These are phyloP conservation scores for Aspergillus arachidicola DNA, from an alignment of 2,329 filamentous ascomycete species.

Conservation along the genomic window DNA sequence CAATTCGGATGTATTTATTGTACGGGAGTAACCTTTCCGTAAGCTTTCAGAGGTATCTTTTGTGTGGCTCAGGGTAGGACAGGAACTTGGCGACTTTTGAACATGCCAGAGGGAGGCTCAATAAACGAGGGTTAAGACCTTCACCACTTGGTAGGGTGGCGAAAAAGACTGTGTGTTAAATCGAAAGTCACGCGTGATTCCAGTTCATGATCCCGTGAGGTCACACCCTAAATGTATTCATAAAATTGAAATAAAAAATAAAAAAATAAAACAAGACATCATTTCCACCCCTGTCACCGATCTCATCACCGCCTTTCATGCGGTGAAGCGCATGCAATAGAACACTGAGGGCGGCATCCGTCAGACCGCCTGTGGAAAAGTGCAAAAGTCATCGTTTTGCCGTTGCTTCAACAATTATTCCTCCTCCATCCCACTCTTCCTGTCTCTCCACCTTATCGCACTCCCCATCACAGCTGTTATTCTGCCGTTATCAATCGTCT, in stretches of 20 bases:
- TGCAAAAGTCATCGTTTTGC: slow-evolving; percentile 36
- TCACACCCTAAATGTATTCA: background rate
- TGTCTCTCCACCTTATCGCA: slow-evolving; percentile 8
- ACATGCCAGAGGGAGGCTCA: slow-evolving; percentile 3
- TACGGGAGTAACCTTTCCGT: background rate
- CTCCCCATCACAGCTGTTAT: background rate
- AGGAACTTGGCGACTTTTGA: background rate
- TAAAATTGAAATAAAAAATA: background rate
- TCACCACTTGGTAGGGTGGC: background rate
- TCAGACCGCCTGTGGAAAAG: slow-evolving; percentile 39
- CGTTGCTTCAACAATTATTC: slow-evolving; percentile 27
- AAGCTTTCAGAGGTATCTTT: background rate
- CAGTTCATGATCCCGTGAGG: background rate
- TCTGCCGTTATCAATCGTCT: background rate
- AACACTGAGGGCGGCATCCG: slow-evolving; percentile 16
- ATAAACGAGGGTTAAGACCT: background rate
- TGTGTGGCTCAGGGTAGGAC: slow-evolving; percentile 1
- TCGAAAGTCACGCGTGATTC: background rate
- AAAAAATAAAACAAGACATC: background rate
- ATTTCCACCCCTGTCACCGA: slow-evolving; percentile 23
- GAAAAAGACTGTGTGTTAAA: background rate
- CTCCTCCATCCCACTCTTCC: slow-evolving; percentile 25
- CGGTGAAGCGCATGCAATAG: slow-evolving; percentile 37
- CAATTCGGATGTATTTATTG: background rate
- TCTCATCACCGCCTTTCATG: slow-evolving; percentile 43